Evolutionary conservation across 2,329 filamentous ascomycete genomes (phyloP).

Genomic region (Aspergillus felis): DNA sequence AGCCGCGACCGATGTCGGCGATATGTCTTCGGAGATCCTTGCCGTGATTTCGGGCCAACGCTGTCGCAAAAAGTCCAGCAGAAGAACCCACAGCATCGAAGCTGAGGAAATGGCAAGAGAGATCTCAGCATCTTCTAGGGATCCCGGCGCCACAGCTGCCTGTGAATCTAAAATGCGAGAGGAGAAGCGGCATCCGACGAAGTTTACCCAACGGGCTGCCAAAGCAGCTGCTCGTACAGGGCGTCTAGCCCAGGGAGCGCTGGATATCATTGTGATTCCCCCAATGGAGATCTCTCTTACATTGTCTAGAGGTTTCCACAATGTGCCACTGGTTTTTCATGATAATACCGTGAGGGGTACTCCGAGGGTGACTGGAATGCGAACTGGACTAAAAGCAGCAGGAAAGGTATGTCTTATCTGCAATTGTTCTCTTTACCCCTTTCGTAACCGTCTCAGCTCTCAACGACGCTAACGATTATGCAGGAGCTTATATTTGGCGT

Average conservation of each 20-base stretch:
- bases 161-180: no score
- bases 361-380: conserved; percentile 73
- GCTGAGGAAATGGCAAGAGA: no score
- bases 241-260: conserved; percentile 17
- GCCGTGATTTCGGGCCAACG: not conserved
- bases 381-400: conserved; percentile 72
- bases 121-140: no score
- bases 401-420: conserved; percentile 51
- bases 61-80: not conserved
- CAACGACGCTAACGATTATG: not conserved
- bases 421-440: no score
- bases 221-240: conserved; percentile 50
- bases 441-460: no score
- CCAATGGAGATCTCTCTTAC: conserved; percentile 83
- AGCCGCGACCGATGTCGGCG: conserved; percentile 77
- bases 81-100: no score
- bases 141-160: no score
- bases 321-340: conserved; percentile 78
- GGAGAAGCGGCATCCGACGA: not conserved
- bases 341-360: conserved; percentile 73
- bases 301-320: conserved; percentile 81
- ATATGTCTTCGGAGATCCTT: conserved; percentile 58
- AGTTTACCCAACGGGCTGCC: conserved; percentile 59
- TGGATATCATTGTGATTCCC: conserved; percentile 68
- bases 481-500: conserved; percentile 70